Base-by-base conservation (phyloP, 352 stramenopile species). In the Phytophthora palmivora region DNA sequence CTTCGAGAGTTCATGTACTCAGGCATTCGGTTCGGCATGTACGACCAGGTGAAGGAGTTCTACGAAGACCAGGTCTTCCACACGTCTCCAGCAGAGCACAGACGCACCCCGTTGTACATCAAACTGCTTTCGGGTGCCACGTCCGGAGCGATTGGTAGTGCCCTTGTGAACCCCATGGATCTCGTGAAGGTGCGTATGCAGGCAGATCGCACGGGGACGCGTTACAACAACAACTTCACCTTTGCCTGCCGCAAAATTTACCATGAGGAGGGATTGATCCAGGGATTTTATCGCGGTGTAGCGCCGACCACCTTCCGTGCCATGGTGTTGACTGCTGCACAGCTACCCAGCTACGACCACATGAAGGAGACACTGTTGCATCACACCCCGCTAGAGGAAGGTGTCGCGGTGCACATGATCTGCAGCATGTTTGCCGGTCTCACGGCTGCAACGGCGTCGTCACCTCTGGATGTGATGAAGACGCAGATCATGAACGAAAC, bases 401-500 rank as follows among this genome's bases (percentile, higher is more conserved):
- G 74, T 7, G 60, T 90, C 11, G 44, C 65, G 8, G 71, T 89
- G 2, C 84, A 94, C 67, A 82, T 91, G 50, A 78, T 87, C 24
- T 76, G 67, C 36, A 89, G 81, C 45, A 88, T 90, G 71, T 79
- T 91, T 33, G 87, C 87, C 3, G 87, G 87, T 5, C 82, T 95
- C 26, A 79, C 83, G 42, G 78, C 83, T 0, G 84, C 82, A 3
- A 88, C 78, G 11, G 72, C 79, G 15, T 92, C 87, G 21, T 90
- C 84, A 6, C 87, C 87, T 11, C 54, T 92, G 16, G 87, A 95
- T 68, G 84, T 91, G 21, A 81, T 93, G 70, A 95, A 95, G 79
- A 93, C 81, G 18, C 86, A 91, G 62, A 88, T 95, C 66, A 92
- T 93, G 85, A 88, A 92, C 68, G 78, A 88, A 47, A 73, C 63